Percentiles rank a stretch among this genome's conserved stretches.
These are phyloP conservation scores for Populus davidiana DNA, from an alignment of 345 rosid species.

Conservation along the genomic window DNA sequence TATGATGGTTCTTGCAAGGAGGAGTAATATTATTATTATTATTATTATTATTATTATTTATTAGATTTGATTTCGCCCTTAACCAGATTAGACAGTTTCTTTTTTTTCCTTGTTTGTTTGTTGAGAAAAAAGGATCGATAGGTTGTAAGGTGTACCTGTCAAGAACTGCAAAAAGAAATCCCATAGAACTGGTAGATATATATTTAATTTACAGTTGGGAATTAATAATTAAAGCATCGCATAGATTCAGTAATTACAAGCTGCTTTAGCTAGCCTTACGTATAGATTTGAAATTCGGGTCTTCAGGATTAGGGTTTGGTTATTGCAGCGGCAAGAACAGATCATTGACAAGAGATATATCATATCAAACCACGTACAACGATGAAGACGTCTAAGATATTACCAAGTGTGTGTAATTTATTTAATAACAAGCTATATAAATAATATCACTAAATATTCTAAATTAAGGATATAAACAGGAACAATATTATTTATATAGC, in stretches of 20 bases:
- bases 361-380: neutral
- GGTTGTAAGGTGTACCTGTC: neutral
- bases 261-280: conserved; percentile 2
- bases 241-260: no score
- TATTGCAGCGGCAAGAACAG: conserved; percentile 17
- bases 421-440: neutral
- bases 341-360: neutral
- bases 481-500: neutral
- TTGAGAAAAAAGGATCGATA: neutral
- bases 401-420: neutral
- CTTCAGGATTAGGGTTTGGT: conserved; percentile 33
- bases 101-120: no score
- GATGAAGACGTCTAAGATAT: conserved; percentile 1
- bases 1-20: neutral
- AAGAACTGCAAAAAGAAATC: neutral
- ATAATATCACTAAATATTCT: neutral
- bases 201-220: neutral
- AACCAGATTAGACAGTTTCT: no score
- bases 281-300: conserved; percentile 15
- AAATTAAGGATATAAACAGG: neutral
- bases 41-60: no score
- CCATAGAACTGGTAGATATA: neutral
- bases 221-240: neutral
- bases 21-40: neutral
- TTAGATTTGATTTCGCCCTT: no score